Evolutionary conservation across 2,329 filamentous ascomycete species (phyloP).

Genomic region (Hypomyces rosellus): DNA sequence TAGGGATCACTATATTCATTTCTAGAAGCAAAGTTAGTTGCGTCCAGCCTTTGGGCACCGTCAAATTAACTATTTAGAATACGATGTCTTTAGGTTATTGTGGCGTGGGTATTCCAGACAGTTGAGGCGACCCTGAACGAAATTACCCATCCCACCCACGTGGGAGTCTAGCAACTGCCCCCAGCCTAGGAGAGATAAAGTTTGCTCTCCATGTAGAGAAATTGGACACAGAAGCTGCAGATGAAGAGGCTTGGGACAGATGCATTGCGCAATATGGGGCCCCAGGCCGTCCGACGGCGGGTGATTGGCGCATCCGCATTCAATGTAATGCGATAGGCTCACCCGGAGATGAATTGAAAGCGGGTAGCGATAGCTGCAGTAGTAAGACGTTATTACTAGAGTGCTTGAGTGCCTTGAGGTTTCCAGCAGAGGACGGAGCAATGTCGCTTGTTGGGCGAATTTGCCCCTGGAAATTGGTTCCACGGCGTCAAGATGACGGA

Average conservation of each 20-base stretch:
- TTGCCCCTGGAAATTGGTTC: conserved; percentile 3
- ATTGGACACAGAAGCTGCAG: conserved; percentile 5
- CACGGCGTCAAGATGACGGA: conserved; percentile 9
- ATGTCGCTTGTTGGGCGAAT: not conserved
- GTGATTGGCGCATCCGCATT: too few species aligned
- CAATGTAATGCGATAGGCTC: too few species aligned
- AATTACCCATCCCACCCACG: conserved; percentile 11
- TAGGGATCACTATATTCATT: too few species aligned
- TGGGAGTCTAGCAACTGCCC: conserved; percentile 9
- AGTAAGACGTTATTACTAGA: not conserved
- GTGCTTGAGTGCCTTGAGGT: not conserved
- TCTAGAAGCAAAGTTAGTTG: too few species aligned
- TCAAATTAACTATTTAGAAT: too few species aligned
- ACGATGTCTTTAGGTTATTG: too few species aligned
- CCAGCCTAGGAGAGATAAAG: conserved; percentile 3
- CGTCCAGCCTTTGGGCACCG: too few species aligned
- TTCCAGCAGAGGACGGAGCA: not conserved
- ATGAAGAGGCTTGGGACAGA: not conserved
- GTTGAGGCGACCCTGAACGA: conserved; percentile 1
- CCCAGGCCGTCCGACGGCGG: too few species aligned
- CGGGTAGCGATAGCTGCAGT: not conserved
- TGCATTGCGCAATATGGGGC: too few species aligned
- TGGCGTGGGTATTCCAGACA: too few species aligned
- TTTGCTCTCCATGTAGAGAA: not conserved
- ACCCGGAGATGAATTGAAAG: too few species aligned